A percentile compares a stretch with the other conserved stretches of the same genome.
Conservation (phyloP, 768 basidiomycete genomes). For the Lactifluus rugatus region DNA sequence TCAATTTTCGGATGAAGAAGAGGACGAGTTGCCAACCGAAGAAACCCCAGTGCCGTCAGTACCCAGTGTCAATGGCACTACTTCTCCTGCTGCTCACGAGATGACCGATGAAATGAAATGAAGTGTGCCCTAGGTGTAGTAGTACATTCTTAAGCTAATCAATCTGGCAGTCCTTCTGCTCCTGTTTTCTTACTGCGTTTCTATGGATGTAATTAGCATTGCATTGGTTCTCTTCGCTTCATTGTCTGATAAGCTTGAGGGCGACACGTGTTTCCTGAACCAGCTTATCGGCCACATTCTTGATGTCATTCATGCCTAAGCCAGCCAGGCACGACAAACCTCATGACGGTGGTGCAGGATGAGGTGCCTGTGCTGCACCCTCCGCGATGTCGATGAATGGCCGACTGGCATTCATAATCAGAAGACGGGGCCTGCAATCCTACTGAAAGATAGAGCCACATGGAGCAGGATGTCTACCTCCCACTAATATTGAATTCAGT, state of each 20-base stretch:
- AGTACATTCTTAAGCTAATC: neutral
- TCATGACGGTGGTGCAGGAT: too few relatives aligned
- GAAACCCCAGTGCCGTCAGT: neutral
- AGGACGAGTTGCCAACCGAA: constrained; percentile 32
- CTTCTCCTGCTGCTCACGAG: neutral
- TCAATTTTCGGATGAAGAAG: constrained; percentile 53
- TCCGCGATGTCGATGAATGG: too few relatives aligned
- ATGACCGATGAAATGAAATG: neutral
- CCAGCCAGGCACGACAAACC: neutral
- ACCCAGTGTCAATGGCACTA: neutral
- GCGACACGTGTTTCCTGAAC: neutral
- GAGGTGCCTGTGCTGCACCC: too few relatives aligned
- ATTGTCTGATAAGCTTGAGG: neutral
- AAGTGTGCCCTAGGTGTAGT: neutral
- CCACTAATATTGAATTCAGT: too few relatives aligned
- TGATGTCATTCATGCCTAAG: neutral
- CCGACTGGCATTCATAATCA: too few relatives aligned
- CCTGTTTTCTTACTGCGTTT: neutral
- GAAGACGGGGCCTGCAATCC: too few relatives aligned
- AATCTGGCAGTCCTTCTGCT: neutral
- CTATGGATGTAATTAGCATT: neutral
- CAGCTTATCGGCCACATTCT: neutral
- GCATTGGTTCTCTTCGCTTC: neutral
- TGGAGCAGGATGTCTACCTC: too few relatives aligned
- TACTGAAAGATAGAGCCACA: too few relatives aligned